A percentile compares a stretch with the other conserved stretches of the same genome.
Evolutionary conservation across 2,329 filamentous ascomycete species (phyloP).

Genomic region (Colletotrichum tamarilloi): DNA sequence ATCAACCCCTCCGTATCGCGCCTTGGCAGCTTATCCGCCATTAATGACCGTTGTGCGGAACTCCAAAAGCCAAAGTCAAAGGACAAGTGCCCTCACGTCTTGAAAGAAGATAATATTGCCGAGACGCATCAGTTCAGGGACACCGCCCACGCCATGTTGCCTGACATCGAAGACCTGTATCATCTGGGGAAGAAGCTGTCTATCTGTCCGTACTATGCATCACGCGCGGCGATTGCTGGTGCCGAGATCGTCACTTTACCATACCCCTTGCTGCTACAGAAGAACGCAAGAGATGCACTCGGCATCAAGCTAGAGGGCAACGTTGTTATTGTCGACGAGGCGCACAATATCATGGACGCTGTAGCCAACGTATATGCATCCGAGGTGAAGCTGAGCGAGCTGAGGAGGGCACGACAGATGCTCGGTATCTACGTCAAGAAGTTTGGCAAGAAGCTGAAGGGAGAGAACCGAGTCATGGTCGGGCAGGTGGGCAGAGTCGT

Average conservation of each 20-base stretch:
- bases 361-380: conserved; percentile 89
- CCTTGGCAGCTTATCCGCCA: conserved; percentile 78
- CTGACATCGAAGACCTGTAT: conserved; percentile 93
- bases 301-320: conserved; percentile 88
- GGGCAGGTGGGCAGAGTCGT: conserved; percentile 87
- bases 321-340: conserved; percentile 95
- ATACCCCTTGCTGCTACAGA: conserved; percentile 90
- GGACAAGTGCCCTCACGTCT: conserved; percentile 80
- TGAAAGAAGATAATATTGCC: conserved; percentile 78
- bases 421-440: conserved; percentile 85
- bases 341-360: conserved; percentile 97
- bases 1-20: conserved; percentile 86
- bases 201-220: conserved; percentile 97
- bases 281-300: conserved; percentile 86
- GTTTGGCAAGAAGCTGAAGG: conserved; percentile 89
- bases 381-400: conserved; percentile 77
- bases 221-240: conserved; percentile 81
- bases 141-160: conserved; percentile 82
- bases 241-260: conserved; percentile 93
- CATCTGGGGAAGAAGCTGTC: conserved; percentile 80
- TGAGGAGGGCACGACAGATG: conserved; percentile 79
- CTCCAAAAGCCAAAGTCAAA: conserved; percentile 80
- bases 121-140: conserved; percentile 86
- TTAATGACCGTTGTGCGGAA: conserved; percentile 94
- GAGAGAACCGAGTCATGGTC: conserved; percentile 90